Evolutionary conservation across 306 rosid genomes (phyloP).

Genomic region (Rosa multiflora): DNA sequence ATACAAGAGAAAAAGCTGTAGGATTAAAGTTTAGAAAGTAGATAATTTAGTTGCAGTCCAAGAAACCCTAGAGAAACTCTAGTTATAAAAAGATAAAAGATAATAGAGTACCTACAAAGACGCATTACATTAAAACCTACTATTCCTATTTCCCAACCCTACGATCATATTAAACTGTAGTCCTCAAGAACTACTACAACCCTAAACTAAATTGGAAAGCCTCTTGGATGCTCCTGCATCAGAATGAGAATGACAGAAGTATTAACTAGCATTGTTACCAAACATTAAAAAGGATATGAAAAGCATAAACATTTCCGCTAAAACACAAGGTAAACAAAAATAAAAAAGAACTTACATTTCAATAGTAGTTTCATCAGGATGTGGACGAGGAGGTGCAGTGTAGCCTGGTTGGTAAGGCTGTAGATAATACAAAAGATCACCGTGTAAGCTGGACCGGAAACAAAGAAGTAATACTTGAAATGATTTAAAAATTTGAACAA

Average conservation of each 20-base stretch:
- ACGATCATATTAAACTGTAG: neutral
- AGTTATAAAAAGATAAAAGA: neutral
- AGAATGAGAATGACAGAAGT: neutral
- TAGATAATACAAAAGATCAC: constrained; percentile 27
- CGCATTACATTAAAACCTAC: neutral
- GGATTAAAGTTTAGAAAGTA: neutral
- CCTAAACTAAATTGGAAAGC: neutral
- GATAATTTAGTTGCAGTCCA: neutral
- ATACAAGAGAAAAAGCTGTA: neutral
- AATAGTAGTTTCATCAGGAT: constrained; percentile 86
- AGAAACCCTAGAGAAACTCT: neutral
- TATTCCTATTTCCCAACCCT: neutral
- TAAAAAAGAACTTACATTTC: constrained; percentile 60
- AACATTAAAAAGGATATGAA: neutral
- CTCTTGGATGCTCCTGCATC: neutral
- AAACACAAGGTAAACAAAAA: neutral
- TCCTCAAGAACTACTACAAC: neutral
- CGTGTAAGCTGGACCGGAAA: neutral
- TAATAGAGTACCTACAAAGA: neutral
- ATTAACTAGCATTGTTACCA: neutral
- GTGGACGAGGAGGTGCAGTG: constrained; percentile 84
- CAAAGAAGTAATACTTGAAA: neutral
- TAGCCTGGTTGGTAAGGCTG: constrained; percentile 88
- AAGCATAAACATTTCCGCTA: neutral
- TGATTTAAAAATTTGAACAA: neutral